Conservation (phyloP, 148 eudicot genomes). For the Vaccinium vitisidaea region DNA sequence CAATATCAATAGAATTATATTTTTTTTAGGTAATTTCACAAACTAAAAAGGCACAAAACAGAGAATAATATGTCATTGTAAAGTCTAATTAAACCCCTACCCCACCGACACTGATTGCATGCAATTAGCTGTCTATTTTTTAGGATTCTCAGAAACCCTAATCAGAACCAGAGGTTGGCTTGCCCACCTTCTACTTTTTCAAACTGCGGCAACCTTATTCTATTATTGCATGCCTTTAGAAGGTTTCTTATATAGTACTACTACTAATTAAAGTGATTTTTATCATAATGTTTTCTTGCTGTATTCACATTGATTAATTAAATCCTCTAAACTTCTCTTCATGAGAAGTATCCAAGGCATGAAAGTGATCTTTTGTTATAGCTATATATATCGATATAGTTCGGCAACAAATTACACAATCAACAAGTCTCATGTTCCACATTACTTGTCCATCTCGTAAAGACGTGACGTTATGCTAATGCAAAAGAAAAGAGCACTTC, state of each 20-base stretch:
- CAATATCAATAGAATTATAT: no score
- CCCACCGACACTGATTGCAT: background rate
- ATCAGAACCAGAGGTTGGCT: background rate
- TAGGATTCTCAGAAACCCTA: background rate
- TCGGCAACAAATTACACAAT: no score
- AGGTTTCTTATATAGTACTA: background rate
- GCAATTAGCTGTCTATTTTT: background rate
- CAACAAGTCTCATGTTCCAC: no score
- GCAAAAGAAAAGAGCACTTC: no score
- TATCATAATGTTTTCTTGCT: background rate
- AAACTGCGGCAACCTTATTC: conserved; percentile 4
- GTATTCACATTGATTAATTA: background rate
- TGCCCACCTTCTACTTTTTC: background rate
- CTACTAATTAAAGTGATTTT: background rate
- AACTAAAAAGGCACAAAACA: no score
- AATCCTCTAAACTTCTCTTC: background rate
- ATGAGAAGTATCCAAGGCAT: background rate
- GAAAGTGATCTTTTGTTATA: background rate
- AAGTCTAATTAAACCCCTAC: background rate
- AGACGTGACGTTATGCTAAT: no score
- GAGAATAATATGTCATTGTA: background rate
- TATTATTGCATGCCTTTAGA: background rate
- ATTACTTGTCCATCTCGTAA: no score
- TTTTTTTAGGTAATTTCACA: no score
- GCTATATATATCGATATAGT: no score